These are phyloP conservation scores for Exutisphaerella laricina DNA, from an alignment of 2,329 filamentous ascomycete species.

Conservation along the genomic window DNA sequence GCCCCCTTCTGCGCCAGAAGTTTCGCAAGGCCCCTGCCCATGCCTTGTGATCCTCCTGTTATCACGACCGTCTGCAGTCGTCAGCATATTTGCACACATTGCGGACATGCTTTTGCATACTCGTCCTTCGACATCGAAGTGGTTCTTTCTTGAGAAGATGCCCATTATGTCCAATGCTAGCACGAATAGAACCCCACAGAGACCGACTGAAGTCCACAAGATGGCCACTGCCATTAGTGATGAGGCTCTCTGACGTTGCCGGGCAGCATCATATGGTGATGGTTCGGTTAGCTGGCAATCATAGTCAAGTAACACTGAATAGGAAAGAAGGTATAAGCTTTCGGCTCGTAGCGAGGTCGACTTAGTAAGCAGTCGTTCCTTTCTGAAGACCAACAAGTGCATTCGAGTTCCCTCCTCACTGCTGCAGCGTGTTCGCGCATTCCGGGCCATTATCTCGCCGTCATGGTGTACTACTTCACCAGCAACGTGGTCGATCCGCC, in stretches of 20 bases:
- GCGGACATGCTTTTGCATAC: slow-evolving; percentile 44
- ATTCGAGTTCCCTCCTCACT: no score
- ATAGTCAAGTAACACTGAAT: no score
- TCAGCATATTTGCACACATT: slow-evolving; percentile 3
- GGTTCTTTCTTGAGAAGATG: slow-evolving; percentile 61
- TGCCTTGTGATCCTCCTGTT: slow-evolving; percentile 88
- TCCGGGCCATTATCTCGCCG: no score
- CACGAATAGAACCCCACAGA: slow-evolving; percentile 35
- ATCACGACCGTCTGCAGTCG: slow-evolving; percentile 68
- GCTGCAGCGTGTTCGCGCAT: no score
- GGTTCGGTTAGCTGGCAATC: no score
- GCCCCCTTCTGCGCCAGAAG: slow-evolving; percentile 78
- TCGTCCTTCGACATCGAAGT: slow-evolving; percentile 79
- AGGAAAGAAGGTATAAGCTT: no score
- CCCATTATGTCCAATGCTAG: slow-evolving; percentile 55
- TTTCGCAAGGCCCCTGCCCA: slow-evolving; percentile 71
- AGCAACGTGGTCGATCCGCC: slow-evolving; percentile 76
- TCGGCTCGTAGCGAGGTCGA: no score
- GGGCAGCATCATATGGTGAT: background rate
- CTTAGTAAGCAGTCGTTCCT: no score
- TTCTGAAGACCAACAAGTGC: no score
- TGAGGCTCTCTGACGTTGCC: background rate
- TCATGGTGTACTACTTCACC: slow-evolving; percentile 96
- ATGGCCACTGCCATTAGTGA: slow-evolving; percentile 34
- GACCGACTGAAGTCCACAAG: slow-evolving; percentile 32